These are phyloP conservation scores for Penicillium oxalicum DNA, from an alignment of 2,329 filamentous ascomycete genomes.

Conservation along the genomic window DNA sequence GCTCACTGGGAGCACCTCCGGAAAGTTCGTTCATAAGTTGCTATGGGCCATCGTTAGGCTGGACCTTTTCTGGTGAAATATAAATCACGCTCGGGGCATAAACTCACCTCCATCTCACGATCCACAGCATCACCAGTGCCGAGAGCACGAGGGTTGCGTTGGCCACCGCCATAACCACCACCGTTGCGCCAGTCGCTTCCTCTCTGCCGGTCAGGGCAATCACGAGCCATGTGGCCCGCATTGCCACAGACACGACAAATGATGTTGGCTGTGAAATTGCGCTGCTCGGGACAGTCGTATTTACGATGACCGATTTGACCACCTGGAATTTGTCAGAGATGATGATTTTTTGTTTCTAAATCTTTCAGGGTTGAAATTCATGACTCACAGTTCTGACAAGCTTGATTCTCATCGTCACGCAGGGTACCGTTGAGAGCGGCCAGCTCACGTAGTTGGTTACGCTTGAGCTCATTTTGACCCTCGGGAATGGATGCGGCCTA, in stretches of 20 bases:
- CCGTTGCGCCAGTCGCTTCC: conserved; percentile 90
- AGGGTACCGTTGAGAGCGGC: conserved; percentile 97
- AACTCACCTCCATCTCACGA: conserved; percentile 83
- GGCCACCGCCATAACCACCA: conserved; percentile 41
- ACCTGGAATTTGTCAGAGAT: conserved; percentile 40
- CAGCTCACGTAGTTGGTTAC: conserved; percentile 95
- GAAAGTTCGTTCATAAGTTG: conserved; percentile 97
- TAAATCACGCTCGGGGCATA: background rate
- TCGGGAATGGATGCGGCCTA: conserved; percentile 97
- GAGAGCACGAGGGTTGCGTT: conserved; percentile 55
- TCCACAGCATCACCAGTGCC: conserved; percentile 79
- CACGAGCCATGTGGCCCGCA: conserved; percentile 94
- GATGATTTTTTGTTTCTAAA: background rate
- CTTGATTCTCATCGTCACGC: conserved; percentile 97
- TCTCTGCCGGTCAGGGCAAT: conserved; percentile 90
- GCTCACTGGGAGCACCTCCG: conserved; percentile 58
- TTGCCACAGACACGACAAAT: conserved; percentile 98
- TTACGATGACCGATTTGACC: conserved; percentile 98
- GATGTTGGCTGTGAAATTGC: conserved; percentile 98
- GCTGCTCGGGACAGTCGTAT: conserved; percentile 95
- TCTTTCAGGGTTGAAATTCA: background rate
- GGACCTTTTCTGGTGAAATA: too few relatives aligned
- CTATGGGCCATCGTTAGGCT: conserved; percentile 37
- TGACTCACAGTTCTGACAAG: conserved; percentile 83
- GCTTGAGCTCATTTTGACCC: conserved; percentile 97